A percentile compares a stretch with the other conserved stretches of the same genome.
Evolutionary conservation across 257 asterid genomes (phyloP).

Genomic region (Solanum sejunctum): DNA sequence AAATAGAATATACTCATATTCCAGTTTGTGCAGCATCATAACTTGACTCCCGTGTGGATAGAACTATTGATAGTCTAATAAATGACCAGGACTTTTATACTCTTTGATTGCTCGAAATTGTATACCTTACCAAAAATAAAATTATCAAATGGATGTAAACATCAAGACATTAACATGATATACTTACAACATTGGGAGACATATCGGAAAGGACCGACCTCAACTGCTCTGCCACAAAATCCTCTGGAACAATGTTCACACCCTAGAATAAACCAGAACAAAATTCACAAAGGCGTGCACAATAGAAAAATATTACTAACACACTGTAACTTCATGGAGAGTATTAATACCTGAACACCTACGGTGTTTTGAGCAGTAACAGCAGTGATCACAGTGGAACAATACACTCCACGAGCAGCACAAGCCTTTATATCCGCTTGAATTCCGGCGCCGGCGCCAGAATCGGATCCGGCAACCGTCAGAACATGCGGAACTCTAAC

Average conservation of each 20-base stretch:
- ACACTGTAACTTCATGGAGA: too few species aligned
- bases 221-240: slow-evolving; percentile 67
- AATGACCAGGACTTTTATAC: not conserved
- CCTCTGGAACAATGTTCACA: slow-evolving; percentile 46
- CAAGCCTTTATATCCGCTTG: slow-evolving; percentile 95
- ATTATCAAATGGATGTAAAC: not conserved
- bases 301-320: not conserved
- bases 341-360: slow-evolving; percentile 65
- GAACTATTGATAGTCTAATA: not conserved
- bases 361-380: slow-evolving; percentile 90
- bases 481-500: slow-evolving; percentile 75
- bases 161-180: not conserved
- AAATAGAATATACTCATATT: not conserved
- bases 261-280: slow-evolving; percentile 40
- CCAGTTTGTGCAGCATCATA: not conserved
- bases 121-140: not conserved
- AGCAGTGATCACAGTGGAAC: slow-evolving; percentile 88
- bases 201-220: slow-evolving; percentile 74
- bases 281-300: not conserved
- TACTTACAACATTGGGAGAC: slow-evolving; percentile 88
- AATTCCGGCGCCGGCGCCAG: slow-evolving; percentile 92
- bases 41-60: not conserved
- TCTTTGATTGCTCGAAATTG: not conserved
- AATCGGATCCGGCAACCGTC: slow-evolving; percentile 92
- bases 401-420: slow-evolving; percentile 76